phyloP scores from a whole-genome alignment of 1,284 basidiomycete genomes.

The Cryptococcus amylolentus region DNA sequence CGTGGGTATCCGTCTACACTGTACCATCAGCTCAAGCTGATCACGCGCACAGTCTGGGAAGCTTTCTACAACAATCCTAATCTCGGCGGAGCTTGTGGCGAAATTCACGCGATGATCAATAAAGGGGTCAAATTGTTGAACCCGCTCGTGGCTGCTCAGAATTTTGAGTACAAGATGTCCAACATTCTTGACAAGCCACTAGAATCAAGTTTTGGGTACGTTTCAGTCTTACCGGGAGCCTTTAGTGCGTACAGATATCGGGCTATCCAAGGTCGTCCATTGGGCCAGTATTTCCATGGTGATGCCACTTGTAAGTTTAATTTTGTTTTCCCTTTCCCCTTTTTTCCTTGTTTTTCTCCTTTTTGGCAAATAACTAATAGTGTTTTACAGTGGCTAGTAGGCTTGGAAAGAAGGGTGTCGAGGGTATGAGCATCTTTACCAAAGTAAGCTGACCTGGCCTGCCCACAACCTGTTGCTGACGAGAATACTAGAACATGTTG shows the following conservation, averaged over 20 bases:
- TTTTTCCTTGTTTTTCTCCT: neutral
- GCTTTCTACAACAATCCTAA: slow-evolving; percentile 59
- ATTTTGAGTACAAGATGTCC: slow-evolving; percentile 98
- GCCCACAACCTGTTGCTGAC: no score
- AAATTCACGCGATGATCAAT: slow-evolving; percentile 92
- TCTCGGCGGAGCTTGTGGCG: slow-evolving; percentile 79
- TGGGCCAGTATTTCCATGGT: slow-evolving; percentile 98
- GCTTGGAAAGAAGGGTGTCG: slow-evolving; percentile 87
- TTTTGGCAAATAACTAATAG: neutral
- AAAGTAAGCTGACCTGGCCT: slow-evolving; percentile 32
- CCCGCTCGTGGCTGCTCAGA: slow-evolving; percentile 84
- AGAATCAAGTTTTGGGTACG: slow-evolving; percentile 85
- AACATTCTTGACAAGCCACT: slow-evolving; percentile 85
- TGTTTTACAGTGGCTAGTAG: slow-evolving; percentile 68
- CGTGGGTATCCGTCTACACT: slow-evolving; percentile 30
- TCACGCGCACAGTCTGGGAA: slow-evolving; percentile 66
- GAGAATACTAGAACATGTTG: no score
- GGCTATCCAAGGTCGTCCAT: slow-evolving; percentile 85
- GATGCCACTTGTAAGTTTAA: slow-evolving; percentile 67
- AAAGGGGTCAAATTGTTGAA: slow-evolving; percentile 88
- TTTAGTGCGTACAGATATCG: slow-evolving; percentile 54
- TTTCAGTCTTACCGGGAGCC: slow-evolving; percentile 42
- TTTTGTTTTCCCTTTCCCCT: no score
- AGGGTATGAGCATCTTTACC: slow-evolving; percentile 97
- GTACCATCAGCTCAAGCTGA: neutral